These are phyloP conservation scores for Amborella trichopoda DNA, from an alignment of 164 flowering plant genomes.

Conservation along the genomic window DNA sequence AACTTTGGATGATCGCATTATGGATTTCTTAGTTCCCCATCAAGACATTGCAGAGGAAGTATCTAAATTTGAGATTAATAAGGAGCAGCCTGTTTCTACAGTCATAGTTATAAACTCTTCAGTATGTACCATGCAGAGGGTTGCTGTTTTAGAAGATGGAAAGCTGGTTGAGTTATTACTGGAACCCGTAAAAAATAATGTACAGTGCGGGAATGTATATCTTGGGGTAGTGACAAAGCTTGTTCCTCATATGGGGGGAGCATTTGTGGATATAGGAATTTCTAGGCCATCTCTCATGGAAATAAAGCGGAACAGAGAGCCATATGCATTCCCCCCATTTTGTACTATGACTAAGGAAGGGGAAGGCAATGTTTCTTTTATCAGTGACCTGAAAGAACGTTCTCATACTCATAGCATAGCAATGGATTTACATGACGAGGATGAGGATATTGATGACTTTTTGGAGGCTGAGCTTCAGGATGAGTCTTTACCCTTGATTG, in stretches of 20 bases:
- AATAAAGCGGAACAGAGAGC: slow-evolving; percentile 58
- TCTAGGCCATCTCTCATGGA: slow-evolving; percentile 79
- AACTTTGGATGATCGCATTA: no score
- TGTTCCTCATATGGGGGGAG: slow-evolving; percentile 96
- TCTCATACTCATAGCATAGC: slow-evolving; percentile 14
- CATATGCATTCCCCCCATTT: slow-evolving; percentile 71
- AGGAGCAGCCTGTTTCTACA: slow-evolving; percentile 43
- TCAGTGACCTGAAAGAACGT: slow-evolving; percentile 14
- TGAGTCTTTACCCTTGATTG: slow-evolving; percentile 20
- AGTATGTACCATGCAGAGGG: slow-evolving; percentile 88
- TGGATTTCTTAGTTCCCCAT: no score
- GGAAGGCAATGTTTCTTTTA: slow-evolving; percentile 17
- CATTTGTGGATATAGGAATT: slow-evolving; percentile 87
- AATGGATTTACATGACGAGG: slow-evolving; percentile 12
- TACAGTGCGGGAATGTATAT: slow-evolving; percentile 85
- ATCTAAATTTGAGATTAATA: slow-evolving; percentile 23
- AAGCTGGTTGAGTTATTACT: slow-evolving; percentile 76
- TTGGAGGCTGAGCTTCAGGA: slow-evolving; percentile 29
- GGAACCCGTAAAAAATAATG: slow-evolving; percentile 83
- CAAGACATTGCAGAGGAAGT: slow-evolving; percentile 18
- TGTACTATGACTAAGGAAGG: slow-evolving; percentile 18
- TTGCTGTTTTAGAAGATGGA: slow-evolving; percentile 80
- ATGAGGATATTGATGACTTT: slow-evolving; percentile 19
- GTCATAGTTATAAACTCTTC: slow-evolving; percentile 84
- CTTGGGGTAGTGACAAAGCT: slow-evolving; percentile 77